Evolutionary conservation across 768 basidiomycete genomes (phyloP), one percentile per base, ranked within the genome.

Genomic region (Boletus sensibilis): DNA sequence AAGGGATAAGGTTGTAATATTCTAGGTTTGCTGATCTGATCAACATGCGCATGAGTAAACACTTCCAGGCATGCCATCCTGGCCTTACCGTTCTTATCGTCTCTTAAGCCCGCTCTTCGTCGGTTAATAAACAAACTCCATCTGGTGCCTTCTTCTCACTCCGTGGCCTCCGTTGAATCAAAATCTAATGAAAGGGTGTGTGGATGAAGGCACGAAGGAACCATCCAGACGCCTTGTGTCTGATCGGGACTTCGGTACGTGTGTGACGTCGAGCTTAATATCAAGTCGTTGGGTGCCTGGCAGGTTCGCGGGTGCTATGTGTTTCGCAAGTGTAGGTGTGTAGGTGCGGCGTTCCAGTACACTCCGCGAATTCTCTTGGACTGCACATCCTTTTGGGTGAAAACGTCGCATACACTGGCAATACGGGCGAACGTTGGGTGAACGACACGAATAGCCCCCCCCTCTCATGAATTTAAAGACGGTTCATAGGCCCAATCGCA

Each of bases 111-210:
- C 48, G 52, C 20, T 33, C 50, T 58, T 49, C 42, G 12, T 44
- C 53, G 47, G 74, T 64, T 43, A 41, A 46, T 23, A 18, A 33
- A 35, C 14, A 47, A 57, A 38, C 66, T 56, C 66, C 64, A 66
- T 68, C 66, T 63, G 27, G 55, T 23, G 14, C 38, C 39, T 52
- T 27, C 25, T 64, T 63, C 55, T 62, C 63, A 59, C 47, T 58
- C 40, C 35, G n/a, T 56, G 20, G 25, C 53, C 45, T 27, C 46
- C 60, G 37, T 37, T 53, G 82, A 86, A 84, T 60, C 85, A 86
- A 62, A 84, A 81, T 85, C 61, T 83, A n/a, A 38, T 20, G 18
- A 10, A 86, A 66, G 87, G 83, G 85, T 85, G 85, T 78, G n/a
- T 79, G 82, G 20, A 83, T 76, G 38, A 5, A 74, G 73, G 5